Conservation (phyloP, 208 protist species). For the Crithidia brevicula region DNA sequence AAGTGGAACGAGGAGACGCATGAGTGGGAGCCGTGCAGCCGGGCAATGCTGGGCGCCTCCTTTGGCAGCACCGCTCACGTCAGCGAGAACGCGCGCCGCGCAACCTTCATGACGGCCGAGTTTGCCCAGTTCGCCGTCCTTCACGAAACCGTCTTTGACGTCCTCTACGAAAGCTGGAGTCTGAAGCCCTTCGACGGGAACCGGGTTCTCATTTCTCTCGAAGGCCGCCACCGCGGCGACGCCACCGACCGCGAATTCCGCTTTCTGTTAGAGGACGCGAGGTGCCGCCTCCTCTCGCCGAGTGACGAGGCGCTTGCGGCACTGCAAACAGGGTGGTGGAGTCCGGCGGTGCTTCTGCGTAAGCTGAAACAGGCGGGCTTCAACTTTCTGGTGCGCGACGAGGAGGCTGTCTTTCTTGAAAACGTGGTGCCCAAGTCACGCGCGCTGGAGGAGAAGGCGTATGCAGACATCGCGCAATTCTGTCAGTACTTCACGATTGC, state of each 20-base stretch:
- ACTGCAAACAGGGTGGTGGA: conserved; percentile 70
- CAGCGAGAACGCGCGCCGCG: conserved; percentile 45
- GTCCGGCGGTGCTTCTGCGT: conserved; percentile 81
- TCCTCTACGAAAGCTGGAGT: conserved; percentile 88
- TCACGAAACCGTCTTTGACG: conserved; percentile 91
- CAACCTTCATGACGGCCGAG: conserved; percentile 75
- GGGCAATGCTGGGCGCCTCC: conserved; percentile 61
- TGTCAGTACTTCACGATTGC: conserved; percentile 79
- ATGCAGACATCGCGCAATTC: conserved; percentile 90
- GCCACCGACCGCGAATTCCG: conserved; percentile 86
- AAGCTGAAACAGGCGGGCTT: conserved; percentile 83
- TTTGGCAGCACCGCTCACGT: conserved; percentile 37
- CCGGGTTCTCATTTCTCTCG: conserved; percentile 75
- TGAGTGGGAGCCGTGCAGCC: conserved; percentile 88
- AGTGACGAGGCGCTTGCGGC: conserved; percentile 75
- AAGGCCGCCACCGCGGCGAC: conserved; percentile 79
- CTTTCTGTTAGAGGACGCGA: conserved; percentile 78
- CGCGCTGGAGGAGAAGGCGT: conserved; percentile 81
- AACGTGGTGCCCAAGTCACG: conserved; percentile 72
- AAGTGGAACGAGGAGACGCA: conserved; percentile 68
- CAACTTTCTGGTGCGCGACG: conserved; percentile 85
- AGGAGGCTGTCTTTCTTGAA: conserved; percentile 72
- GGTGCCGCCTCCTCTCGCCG: conserved; percentile 80
- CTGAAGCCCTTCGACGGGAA: conserved; percentile 74
- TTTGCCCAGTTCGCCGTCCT: conserved; percentile 89